Evolutionary conservation across 2,329 filamentous ascomycete genomes (phyloP), one percentile per base, ranked within the genome.

Genomic region (Sclerotinia sclerotiorum): DNA sequence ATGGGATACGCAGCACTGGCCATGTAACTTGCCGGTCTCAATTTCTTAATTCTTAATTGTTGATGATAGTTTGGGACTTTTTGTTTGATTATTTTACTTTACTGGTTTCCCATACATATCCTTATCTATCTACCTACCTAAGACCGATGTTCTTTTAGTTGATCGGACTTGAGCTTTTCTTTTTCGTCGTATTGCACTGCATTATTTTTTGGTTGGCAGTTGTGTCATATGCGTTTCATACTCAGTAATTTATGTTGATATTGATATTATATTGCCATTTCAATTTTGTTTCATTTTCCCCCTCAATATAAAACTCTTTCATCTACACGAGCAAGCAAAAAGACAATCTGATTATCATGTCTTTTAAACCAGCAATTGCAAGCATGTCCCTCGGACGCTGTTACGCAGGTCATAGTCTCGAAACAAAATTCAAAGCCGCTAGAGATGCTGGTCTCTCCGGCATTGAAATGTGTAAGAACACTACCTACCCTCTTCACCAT

Each of bases 351-450:
- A 21, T 24, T 29, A 69, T 52, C 29, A 85, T 85, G 84, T 76
- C 83, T 70, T 88, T 83, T 77, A 84, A 83, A 73, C 84, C 90
- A 73, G 90, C 85, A 58, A 93, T 94, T 75, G 89, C 88, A 69
- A 90, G 90, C 72, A 91, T 93, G 84, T 94, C 91, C 60, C 83
- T 94, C 1, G 91, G 91, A 27, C 65, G 65, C n/a, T 67, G 65
- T 35, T 67, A 48, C 19, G 65, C 65, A 8, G 46, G 51, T 21
- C 91, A 94, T 78, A 81, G 83, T 39, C 82, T 94, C 29, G 78
- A 83, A 1, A 80, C 85, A 75, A 94, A 93, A 76, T 84, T 94
- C 61, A 83, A 88, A 76, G 85, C 88, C 80, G 91, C 91, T 13
- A 81, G 85, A 7, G 81, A 82, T 67, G 84, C 90, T 73, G 88